Conservation (phyloP, 495 filamentous ascomycete genomes). For the Letharia columbiana region DNA sequence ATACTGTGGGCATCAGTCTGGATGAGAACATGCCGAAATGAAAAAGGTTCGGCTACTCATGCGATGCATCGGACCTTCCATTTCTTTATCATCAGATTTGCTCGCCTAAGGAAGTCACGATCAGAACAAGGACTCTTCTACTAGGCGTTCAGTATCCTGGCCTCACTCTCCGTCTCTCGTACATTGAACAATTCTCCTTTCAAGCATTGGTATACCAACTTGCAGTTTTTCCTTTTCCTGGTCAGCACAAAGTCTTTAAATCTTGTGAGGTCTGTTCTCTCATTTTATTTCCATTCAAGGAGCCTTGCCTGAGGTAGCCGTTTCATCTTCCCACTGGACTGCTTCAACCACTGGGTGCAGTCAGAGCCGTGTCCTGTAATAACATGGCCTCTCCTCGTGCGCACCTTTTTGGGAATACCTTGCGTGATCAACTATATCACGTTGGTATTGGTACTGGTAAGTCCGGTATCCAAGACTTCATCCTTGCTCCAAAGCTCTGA, state of each 20-base stretch:
- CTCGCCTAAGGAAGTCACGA: background rate
- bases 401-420: background rate
- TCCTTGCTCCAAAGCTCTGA: background rate
- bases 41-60: background rate
- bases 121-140: background rate
- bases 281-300: background rate
- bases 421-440: background rate
- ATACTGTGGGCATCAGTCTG: background rate
- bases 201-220: conserved; percentile 9
- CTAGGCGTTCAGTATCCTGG: too few relatives aligned
- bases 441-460: conserved; percentile 1
- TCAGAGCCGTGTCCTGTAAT: background rate
- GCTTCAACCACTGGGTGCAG: background rate
- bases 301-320: background rate
- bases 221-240: conserved; percentile 2
- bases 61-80: background rate
- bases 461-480: background rate
- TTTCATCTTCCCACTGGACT: background rate
- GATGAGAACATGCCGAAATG: background rate
- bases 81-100: background rate
- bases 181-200: conserved; percentile 1
- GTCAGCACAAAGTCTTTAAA: background rate
- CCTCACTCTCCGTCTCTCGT: background rate
- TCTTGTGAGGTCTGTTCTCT: background rate
- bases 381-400: background rate